Evolutionary conservation across 768 basidiomycete species (phyloP), one percentile per base, ranked within the genome.

Genomic region (Boletus vinaceobasis): DNA sequence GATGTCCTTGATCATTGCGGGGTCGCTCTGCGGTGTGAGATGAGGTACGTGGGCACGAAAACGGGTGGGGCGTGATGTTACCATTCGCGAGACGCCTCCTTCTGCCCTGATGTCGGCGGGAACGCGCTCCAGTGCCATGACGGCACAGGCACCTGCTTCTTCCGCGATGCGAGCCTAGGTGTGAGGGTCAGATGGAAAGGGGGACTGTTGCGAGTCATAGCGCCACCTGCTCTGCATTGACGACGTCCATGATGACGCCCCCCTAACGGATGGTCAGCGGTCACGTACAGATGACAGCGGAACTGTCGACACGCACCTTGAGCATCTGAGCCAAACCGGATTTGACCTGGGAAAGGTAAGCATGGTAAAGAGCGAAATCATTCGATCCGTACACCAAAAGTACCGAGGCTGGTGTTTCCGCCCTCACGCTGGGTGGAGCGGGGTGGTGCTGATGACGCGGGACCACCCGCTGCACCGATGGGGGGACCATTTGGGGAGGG

Each of bases 41-140:
- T 57, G 52, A 56, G 37, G 32, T 5, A 39, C 0, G 26, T 1
- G 29, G 13, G 8, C n/a, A 43, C 5, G 32, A 15, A n/a, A 7
- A 43, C 0, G 47, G 60, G 47, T 32, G 27, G n/a, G 3, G 53
- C 13, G 29, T 42, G 53, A 37, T 66, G 83, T 61, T 63, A 92
- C 93, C 96, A 99, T 99, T 57, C 96, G 80, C 0, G 96, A 93
- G 50, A 99, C 96, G 55, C 96, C 96, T 32, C 96, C 96, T 69
- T 91, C 78, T 17, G 80, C 80, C 57, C 96, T 83, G 66, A 99
- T 98, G 68, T 98, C 93, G 13, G 95, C 94, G 10, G 96, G 96
- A 4, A 99, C 92, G 53, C 94, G 80, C 72, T 97, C 93, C 32
- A 95, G 81, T 5, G 93, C 93, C 96, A 99, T 98, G 58, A 99